Evolutionary conservation across 371 early-diverging fungal genomes (phyloP), one percentile per base, ranked within the genome.

Genomic region (Chytridium lagenaria): DNA sequence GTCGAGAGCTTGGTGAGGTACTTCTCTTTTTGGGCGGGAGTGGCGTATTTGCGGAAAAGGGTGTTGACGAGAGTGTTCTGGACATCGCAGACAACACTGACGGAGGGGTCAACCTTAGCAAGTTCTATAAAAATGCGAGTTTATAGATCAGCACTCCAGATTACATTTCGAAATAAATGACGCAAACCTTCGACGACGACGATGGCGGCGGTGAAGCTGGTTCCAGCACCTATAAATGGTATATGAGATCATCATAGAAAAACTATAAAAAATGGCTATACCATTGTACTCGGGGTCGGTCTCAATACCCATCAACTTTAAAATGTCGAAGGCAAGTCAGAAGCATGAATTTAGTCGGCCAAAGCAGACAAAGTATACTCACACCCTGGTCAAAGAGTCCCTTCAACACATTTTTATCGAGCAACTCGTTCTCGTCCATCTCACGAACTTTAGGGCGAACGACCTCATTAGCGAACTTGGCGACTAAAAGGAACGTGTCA

Each of bases 31-130:
- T 94, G 82, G 10, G 88, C 88, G 28, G 88, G 82, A 51, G 81
- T 89, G 44, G 83, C 99, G 78, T 95, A 93, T 72, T 93, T 91
- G 78, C 91, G 87, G 83, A 98, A 92, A 71, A 98, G 80, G n/a
- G 98, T 97, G 84, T 94, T 93, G 75, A 98, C 98, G 37, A 98
- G 86, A 0, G 98, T 98, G 86, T 98, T 98, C 87, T 98, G 99
- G 65, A 98, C 98, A 84, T 98, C 99, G 81, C 96, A 95, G 68
- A 92, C 76, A 16, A 95, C 97, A 80, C 90, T 88, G 74, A 98
- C 88, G 30, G 95, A 92, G 22, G 98, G 95, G 84, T 98, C 99
- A 34, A 98, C 86, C 87, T 96, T 97, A 82, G 98, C 95, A 51
- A 98, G 88, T 81, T 98, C 96, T 87, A 33, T 67, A 1, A 36